phyloP scores from a whole-genome alignment of 2,329 filamentous ascomycete genomes.

The Madurella mycetomatis region DNA sequence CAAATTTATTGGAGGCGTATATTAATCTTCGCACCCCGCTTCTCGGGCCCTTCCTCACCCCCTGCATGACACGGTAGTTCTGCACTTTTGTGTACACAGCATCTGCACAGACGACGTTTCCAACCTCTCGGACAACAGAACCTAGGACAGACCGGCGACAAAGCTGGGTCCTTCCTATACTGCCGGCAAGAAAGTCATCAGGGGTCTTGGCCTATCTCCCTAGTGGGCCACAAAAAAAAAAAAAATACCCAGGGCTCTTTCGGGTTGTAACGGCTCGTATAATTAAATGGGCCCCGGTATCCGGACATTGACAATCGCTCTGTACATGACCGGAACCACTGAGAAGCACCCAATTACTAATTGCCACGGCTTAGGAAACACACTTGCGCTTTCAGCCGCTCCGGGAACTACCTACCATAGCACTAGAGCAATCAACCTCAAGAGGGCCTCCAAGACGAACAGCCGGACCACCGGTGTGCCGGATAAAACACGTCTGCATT shows the following conservation, averaged over 20 bases:
- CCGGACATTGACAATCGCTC: background rate
- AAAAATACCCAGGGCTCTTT: background rate
- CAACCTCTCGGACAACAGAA: no score
- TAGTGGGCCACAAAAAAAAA: no score
- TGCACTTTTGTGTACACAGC: background rate
- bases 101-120: background rate
- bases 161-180: no score
- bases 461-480: background rate
- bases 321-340: background rate
- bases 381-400: background rate
- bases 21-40: background rate
- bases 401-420: background rate
- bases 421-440: background rate
- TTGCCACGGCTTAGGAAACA: background rate
- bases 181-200: no score
- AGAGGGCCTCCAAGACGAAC: background rate
- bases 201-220: no score
- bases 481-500: background rate
- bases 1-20: background rate
- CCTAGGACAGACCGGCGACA: no score
- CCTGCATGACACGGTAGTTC: background rate
- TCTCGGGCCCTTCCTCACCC: background rate
- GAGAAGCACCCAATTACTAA: slow-evolving; percentile 1
- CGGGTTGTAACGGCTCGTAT: background rate
- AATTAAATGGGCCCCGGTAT: background rate